Percentiles rank a stretch among this genome's conserved stretches.
Evolutionary conservation across 2,329 filamentous ascomycete species (phyloP).

Genomic region (Neospermospora avenae): DNA sequence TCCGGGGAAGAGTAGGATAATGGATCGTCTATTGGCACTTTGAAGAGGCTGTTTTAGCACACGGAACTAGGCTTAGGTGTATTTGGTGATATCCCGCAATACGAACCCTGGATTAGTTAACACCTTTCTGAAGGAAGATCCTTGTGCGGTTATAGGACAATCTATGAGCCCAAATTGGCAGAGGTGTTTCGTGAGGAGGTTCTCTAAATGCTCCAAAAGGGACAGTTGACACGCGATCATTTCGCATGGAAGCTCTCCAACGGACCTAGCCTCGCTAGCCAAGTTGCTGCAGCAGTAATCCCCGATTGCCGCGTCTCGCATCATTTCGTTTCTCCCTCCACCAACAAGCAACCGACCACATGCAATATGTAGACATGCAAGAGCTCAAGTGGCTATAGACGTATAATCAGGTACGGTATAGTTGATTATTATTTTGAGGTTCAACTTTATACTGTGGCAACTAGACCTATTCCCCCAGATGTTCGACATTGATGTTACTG

Average conservation of each 20-base stretch:
- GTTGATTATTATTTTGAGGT: too few relatives aligned
- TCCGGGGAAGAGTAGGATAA: not conserved
- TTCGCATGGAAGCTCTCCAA: not conserved
- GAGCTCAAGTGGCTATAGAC: too few relatives aligned
- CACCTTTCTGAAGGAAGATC: not conserved
- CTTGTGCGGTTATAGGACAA: not conserved
- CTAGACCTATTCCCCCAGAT: too few relatives aligned
- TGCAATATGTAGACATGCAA: not conserved
- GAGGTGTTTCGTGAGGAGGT: not conserved
- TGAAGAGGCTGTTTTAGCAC: not conserved
- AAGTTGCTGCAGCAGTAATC: not conserved
- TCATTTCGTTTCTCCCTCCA: not conserved
- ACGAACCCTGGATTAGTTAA: not conserved
- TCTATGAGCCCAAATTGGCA: not conserved
- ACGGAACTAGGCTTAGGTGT: not conserved
- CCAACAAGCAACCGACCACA: not conserved
- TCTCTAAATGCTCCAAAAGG: not conserved
- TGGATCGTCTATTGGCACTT: not conserved
- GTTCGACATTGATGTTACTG: too few relatives aligned
- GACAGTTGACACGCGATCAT: not conserved
- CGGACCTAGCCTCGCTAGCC: too few relatives aligned
- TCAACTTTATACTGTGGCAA: too few relatives aligned
- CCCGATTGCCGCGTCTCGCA: not conserved
- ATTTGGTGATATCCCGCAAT: not conserved
- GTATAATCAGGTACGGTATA: too few relatives aligned